Conservation (phyloP, 2,329 filamentous ascomycete genomes). For the Penicillium occitanis region DNA sequence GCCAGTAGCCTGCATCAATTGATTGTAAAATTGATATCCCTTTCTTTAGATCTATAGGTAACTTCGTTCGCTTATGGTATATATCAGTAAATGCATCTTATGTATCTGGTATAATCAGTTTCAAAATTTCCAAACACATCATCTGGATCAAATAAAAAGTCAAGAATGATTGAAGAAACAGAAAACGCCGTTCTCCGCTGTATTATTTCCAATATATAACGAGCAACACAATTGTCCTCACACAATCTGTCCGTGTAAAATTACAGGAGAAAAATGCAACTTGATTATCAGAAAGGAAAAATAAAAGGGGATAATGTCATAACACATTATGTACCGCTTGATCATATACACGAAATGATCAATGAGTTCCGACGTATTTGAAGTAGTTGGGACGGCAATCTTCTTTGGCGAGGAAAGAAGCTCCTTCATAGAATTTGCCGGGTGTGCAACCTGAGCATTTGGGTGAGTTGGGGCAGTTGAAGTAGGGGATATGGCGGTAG, state of each 20-base stretch:
- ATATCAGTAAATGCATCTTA: neutral
- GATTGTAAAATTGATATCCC: neutral
- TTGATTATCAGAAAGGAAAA: conserved; percentile 29
- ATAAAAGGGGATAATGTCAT: conserved; percentile 21
- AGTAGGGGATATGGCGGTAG: conserved; percentile 97
- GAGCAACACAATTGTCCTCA: neutral
- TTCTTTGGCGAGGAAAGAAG: conserved; percentile 79
- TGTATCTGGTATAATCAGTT: neutral
- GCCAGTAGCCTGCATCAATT: neutral
- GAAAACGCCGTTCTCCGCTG: conserved; percentile 14
- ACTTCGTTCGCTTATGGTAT: neutral
- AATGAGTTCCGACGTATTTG: conserved; percentile 85
- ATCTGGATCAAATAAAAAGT: neutral
- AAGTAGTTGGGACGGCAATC: conserved; percentile 98
- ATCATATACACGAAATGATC: conserved; percentile 22
- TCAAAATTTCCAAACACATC: neutral
- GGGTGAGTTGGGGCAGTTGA: conserved; percentile 95
- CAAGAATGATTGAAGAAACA: neutral
- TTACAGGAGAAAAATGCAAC: conserved; percentile 21
- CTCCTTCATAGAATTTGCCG: conserved; percentile 85
- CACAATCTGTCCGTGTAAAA: neutral
- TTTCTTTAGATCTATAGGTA: neutral
- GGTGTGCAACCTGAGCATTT: conserved; percentile 89
- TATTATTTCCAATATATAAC: conserved; percentile 13
- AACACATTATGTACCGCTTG: conserved; percentile 12